Evolutionary conservation across 257 asterid species (phyloP), one percentile per base, ranked within the genome.

Genomic region (Solanum peruvianum): DNA sequence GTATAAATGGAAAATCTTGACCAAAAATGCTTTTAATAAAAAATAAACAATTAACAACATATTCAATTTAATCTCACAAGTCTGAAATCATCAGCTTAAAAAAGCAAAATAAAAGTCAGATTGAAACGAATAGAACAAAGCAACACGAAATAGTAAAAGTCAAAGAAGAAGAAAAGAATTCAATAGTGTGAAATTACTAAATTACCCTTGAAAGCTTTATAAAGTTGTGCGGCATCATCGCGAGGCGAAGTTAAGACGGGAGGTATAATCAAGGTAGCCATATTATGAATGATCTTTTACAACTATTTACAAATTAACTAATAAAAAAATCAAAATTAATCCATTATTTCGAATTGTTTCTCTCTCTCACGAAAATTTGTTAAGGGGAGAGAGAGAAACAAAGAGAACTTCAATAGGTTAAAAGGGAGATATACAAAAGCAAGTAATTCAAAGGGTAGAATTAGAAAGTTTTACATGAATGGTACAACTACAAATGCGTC

Each of bases 171-270:
- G 10, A 66, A 66, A 37, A 4, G 16, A 35, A 35, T 20, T 16
- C 6, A 20, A 37, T 8, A 49, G 10, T 67, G 12, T 80, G 12
- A 80, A 84, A 70, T 5, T 67, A 27, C 1, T 1, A 9, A 33
- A 18, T 35, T 94, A 95, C 99, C 98, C 91, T 97, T 95, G 86
- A 97, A 97, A 87, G 99, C 98, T 56, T 93, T 94, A 94, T 94
- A 86, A 81, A 97, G 97, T 66, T 91, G 93, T 86, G 87, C 88
- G 49, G 98, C 99, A 87, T 97, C 99, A 83, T 97, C 98, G 7
- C 98, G 98, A 13, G 99, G 99, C 15, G 98, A 88, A 25, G 96
- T 88, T 78, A 97, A 86, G 87, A 91, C 88, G 15, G 96, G 97
- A 84, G 98, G 96, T 67, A 94, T 81, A 52, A 87, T 92, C 83